phyloP scores from a whole-genome alignment of 768 basidiomycete species.

The Rossbeevera mucosa region DNA sequence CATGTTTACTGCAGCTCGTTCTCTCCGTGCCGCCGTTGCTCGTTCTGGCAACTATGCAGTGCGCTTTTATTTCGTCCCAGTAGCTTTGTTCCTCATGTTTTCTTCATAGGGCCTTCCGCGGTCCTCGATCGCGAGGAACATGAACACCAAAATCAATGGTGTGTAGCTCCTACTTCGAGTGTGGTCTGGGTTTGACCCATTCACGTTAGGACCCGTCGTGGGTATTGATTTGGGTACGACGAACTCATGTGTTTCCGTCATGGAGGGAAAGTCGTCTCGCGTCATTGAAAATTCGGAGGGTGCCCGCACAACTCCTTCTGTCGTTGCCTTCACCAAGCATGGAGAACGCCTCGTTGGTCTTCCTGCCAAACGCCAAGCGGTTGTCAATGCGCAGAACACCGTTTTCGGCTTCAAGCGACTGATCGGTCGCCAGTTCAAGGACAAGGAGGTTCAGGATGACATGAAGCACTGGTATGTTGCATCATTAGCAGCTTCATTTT shows the following conservation, averaged over 20 bases:
- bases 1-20: constrained; percentile 72
- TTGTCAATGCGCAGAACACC: constrained; percentile 92
- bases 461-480: constrained; percentile 68
- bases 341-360: constrained; percentile 95
- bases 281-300: constrained; percentile 98
- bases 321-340: constrained; percentile 98
- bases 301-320: constrained; percentile 95
- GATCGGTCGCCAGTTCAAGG: constrained; percentile 89
- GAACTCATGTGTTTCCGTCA: constrained; percentile 87
- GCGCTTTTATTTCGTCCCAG: constrained; percentile 19
- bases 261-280: constrained; percentile 92
- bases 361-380: constrained; percentile 95
- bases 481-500: background rate
- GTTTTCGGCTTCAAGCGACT: constrained; percentile 92
- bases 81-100: background rate
- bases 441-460: constrained; percentile 92
- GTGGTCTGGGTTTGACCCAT: background rate
- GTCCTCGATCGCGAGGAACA: constrained; percentile 78
- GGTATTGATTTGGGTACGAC: constrained; percentile 97
- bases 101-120: constrained; percentile 56
- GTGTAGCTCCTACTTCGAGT: constrained; percentile 17
- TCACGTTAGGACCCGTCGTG: constrained; percentile 68
- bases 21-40: constrained; percentile 52
- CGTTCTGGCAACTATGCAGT: constrained; percentile 65
- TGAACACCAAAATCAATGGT: constrained; percentile 95